A percentile compares a stretch with the other conserved stretches of the same genome.
These are phyloP conservation scores for Fraxinus angustifolia DNA, from an alignment of 305 asterid genomes.

Conservation along the genomic window DNA sequence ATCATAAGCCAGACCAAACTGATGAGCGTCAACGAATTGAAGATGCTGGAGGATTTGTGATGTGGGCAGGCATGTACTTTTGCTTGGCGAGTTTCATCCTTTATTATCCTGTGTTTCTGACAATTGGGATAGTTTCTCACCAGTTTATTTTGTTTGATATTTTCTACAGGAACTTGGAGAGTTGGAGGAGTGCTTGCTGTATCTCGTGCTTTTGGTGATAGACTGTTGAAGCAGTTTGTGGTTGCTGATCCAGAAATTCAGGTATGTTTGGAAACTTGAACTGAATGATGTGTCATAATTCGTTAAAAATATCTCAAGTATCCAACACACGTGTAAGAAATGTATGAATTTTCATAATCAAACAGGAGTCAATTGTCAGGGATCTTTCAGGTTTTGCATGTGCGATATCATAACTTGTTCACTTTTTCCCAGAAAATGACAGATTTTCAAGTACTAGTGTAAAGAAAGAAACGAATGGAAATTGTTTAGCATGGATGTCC, in stretches of 20 bases:
- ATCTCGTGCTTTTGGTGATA: constrained; percentile 91
- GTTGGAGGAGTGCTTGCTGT: constrained; percentile 96
- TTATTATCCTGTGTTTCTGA: background rate
- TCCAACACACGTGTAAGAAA: background rate
- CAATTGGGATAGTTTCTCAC: background rate
- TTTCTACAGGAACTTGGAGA: constrained; percentile 76
- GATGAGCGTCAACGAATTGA: constrained; percentile 84
- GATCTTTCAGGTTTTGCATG: background rate
- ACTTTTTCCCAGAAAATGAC: background rate
- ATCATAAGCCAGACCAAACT: constrained; percentile 84
- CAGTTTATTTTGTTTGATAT: background rate
- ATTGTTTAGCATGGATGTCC: background rate
- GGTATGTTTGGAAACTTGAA: constrained; percentile 33
- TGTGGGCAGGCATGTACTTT: constrained; percentile 78
- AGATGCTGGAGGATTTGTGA: constrained; percentile 91
- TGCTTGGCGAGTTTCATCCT: background rate
- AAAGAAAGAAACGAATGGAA: background rate
- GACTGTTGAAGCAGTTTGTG: constrained; percentile 76
- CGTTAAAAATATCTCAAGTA: background rate
- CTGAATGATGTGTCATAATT: background rate
- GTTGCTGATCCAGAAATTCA: constrained; percentile 94
- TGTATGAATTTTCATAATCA: background rate
- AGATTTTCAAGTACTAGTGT: background rate
- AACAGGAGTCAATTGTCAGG: background rate
- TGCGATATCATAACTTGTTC: background rate